Evolutionary conservation across 1,139 yeast genomes (phyloP).

Genomic region (Debaryomyces coudertii): DNA sequence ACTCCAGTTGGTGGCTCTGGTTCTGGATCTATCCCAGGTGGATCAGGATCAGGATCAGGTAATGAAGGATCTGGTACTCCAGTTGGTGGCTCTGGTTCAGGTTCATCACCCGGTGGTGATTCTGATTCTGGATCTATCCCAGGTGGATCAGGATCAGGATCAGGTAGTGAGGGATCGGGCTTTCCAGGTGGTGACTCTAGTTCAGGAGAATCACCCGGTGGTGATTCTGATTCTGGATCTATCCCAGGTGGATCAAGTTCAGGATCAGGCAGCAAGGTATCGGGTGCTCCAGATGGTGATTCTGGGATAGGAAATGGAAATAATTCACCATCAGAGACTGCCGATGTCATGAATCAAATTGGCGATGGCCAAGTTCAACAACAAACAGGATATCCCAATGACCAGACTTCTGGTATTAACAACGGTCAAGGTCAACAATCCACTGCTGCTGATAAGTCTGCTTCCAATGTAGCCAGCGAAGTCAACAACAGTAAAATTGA

Average conservation of each 20-base stretch:
- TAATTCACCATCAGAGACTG: constrained; percentile 13
- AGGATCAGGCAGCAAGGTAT: not conserved
- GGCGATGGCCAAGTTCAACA: constrained; percentile 41
- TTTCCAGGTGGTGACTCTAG: constrained; percentile 23
- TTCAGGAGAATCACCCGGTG: constrained; percentile 22
- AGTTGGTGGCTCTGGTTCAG: not conserved
- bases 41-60: not conserved
- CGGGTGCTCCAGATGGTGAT: constrained; percentile 19
- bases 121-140: not conserved
- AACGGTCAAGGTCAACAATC: constrained; percentile 29
- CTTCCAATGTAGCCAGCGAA: constrained; percentile 20
- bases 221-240: not conserved
- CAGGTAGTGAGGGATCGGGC: not conserved
- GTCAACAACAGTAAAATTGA: constrained; percentile 35
- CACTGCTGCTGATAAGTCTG: constrained; percentile 13
- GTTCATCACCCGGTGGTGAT: not conserved
- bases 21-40: constrained; percentile 16
- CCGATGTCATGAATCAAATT: constrained; percentile 34
- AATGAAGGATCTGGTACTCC: not conserved
- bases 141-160: not conserved
- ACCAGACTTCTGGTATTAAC: constrained; percentile 23
- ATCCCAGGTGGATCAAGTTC: not conserved
- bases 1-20: not conserved
- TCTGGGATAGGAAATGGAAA: constrained; percentile 23
- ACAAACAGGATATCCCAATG: constrained; percentile 27